Evolutionary conservation across 306 rosid genomes (phyloP), one percentile per base, ranked within the genome.

Genomic region (Morella rubra): DNA sequence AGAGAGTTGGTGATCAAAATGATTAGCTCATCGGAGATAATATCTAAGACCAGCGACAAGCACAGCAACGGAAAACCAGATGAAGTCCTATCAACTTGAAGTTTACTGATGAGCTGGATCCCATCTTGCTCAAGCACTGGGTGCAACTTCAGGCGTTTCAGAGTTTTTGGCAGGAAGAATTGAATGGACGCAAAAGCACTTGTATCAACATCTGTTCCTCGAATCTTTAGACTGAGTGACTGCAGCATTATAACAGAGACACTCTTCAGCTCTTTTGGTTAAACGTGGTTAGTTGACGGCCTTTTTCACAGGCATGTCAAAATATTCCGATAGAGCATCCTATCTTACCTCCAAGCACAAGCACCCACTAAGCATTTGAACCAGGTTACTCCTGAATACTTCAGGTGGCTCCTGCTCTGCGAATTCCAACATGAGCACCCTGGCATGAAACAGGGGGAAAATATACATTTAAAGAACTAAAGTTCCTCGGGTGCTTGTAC

Each of bases 371-470:
- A 72, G 76, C 81, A 77, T n/a, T 44, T 19, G 20, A 45, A 71
- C 79, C 47, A 81, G 46, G 68, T 77, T 66, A 32, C 22, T 14
- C 67, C 56, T 72, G 15, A 81, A 67, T 37, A 3, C 66, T n/a
- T 66, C 11, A 54, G 56, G 47, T 56, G 75, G 56, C 12, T 69
- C 73, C 71, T 44, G 73, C 37, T 78, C 81, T 22, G 61, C 81
- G 75, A 77, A 73, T 81, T 66, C 81, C 18, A 81, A 50, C 75
- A 67, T 52, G 72, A 81, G 65, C 50, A 77, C 81, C 78, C 85
- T 81, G 65, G 65, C 42, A 66, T 61, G 45, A 32, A 32, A 61
- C 42, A 61, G 40, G 68, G 68, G 68, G 32, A 32, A 37, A 61
- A 61, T 12, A 61, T 61, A 15, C 37, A 7, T 61, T 32, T 55